A percentile compares a stretch with the other conserved stretches of the same genome.
phyloP scores from a whole-genome alignment of 345 rosid genomes.

The Citrus trifoliata region DNA sequence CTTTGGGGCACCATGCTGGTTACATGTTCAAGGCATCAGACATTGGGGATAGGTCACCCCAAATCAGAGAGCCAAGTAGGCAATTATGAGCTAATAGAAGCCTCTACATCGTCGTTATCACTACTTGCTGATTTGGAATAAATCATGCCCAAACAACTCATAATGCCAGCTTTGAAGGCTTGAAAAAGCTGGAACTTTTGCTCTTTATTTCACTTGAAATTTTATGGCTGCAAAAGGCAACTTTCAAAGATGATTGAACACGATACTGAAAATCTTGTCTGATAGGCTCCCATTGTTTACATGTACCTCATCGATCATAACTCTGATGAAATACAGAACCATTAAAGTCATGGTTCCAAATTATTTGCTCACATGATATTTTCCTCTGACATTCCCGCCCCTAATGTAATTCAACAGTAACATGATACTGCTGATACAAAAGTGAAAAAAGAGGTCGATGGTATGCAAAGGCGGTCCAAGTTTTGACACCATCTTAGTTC shows the following conservation, averaged over 20 bases:
- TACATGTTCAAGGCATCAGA: not conserved
- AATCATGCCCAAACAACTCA: not conserved
- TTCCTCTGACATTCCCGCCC: not conserved
- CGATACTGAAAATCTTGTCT: not conserved
- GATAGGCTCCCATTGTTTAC: not conserved
- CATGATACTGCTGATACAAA: not conserved
- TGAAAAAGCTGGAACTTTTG: not conserved
- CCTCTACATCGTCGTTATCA: not conserved
- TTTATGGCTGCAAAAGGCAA: not conserved
- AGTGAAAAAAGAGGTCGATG: not conserved
- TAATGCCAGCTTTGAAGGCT: not conserved
- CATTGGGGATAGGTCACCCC: not conserved
- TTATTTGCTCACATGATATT: not conserved
- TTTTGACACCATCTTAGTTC: not conserved
- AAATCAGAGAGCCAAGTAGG: not conserved
- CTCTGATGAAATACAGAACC: not conserved
- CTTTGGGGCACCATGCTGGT: not conserved
- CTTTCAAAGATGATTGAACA: not conserved
- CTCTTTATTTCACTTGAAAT: not conserved
- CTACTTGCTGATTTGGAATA: not conserved
- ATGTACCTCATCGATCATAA: not conserved
- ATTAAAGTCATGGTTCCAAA: not conserved
- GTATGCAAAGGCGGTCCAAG: not conserved
- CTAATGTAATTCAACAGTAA: not conserved
- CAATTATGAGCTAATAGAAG: not conserved